Evolutionary conservation across 352 stramenopile genomes (phyloP).

Genomic region (Hyaloperonospora arabidopsidis): DNA sequence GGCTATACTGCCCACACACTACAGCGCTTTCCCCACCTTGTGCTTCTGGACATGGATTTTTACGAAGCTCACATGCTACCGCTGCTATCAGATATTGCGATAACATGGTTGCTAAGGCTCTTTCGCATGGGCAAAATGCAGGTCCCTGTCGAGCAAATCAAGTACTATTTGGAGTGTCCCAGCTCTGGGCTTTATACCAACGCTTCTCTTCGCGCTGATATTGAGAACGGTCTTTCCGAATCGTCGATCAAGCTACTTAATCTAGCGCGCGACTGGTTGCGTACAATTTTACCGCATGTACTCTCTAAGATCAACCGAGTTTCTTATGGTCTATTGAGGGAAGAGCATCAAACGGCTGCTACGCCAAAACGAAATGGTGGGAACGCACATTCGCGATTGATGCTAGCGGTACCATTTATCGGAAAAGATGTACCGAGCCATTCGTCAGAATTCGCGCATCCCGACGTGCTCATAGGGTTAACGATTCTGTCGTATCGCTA

Average conservation of each 20-base stretch:
- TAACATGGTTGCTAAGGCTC: constrained; percentile 79
- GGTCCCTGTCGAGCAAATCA: constrained; percentile 64
- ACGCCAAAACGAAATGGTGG: constrained; percentile 47
- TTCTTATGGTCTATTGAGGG: constrained; percentile 93
- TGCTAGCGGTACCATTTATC: constrained; percentile 98
- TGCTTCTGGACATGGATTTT: constrained; percentile 94
- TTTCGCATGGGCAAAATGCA: constrained; percentile 93
- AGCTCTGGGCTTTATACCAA: constrained; percentile 57
- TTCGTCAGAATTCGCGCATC: constrained; percentile 98
- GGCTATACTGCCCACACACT: constrained; percentile 91
- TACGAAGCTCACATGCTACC: constrained; percentile 92
- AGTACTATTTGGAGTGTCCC: constrained; percentile 62
- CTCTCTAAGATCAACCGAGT: constrained; percentile 99
- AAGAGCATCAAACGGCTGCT: constrained; percentile 46
- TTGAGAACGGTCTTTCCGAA: constrained; percentile 65
- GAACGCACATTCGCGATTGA: constrained; percentile 92
- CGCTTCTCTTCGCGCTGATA: constrained; percentile 66
- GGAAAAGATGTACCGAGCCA: constrained; percentile 98
- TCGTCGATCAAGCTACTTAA: constrained; percentile 97
- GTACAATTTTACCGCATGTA: constrained; percentile 96
- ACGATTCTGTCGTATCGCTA: constrained; percentile 89
- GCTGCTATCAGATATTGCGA: constrained; percentile 85
- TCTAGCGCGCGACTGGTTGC: constrained; percentile 94
- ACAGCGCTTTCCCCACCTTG: constrained; percentile 95
- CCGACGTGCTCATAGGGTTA: constrained; percentile 92